Evolutionary conservation across 805 yeast genomes (phyloP), one percentile per base, ranked within the genome.

Genomic region (Metschnikowia noctiluminum): DNA sequence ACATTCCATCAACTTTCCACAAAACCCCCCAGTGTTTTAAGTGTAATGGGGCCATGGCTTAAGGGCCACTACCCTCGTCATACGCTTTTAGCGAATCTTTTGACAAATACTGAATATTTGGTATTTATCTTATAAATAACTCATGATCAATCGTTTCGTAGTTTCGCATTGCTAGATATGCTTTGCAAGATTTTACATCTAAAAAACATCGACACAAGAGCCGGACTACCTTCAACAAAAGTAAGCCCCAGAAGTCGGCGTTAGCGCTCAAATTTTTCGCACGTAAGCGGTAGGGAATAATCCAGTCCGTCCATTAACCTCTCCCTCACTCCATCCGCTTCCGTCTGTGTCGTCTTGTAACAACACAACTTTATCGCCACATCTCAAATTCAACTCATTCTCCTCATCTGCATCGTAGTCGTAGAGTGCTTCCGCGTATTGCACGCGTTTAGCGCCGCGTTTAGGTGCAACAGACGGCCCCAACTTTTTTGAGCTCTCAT

Each of bases 261-360:
- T 10, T 30, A 12, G 32, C 13, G 32, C 3, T 30, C 62, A 70
- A 12, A 69, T 49, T 48, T 62, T 67, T 54, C 67, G 69, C 44
- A 82, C 84, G 63, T 91, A 91, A 52, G 86, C 74, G 0, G 94
- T 83, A 6, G 98, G 98, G 65, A 88, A 84, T 47, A 86, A 62
- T 1, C 96, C 96, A 15, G 69, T 71, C 7, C 52, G 54, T 0
- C 92, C 94, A 53, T 81, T 72, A 7, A 85, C 50, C 62, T 87
- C 92, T 11, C 97, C 98, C 56, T 84, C 87, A 1, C 97, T 91
- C 99, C 99, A 94, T 0, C 99, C 99, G 55, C 85, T 87, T 45
- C 85, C 87, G 43, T 82, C 88, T 4, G 67, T 62, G 54, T 73
- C 78, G 28, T 78, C 83, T 38, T 71, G 74, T 0, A 87, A 60